These are phyloP conservation scores for Canavalia ensiformis DNA, from an alignment of 306 rosid species.

Conservation along the genomic window DNA sequence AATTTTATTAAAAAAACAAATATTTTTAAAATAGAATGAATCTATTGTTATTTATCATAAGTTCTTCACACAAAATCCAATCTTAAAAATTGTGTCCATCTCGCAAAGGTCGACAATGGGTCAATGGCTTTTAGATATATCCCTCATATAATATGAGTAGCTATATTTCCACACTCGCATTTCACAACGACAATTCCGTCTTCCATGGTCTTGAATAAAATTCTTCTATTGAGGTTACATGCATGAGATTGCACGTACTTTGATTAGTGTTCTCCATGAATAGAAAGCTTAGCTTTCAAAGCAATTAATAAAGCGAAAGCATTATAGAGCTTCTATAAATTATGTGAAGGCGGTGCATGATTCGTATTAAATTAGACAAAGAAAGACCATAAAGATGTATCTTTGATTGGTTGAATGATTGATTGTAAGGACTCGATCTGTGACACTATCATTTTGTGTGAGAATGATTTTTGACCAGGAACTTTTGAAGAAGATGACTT, in stretches of 20 bases:
- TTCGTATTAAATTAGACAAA: conserved; percentile 59
- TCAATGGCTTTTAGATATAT: conserved; percentile 22
- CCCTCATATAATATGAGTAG: background rate
- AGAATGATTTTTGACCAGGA: conserved; percentile 64
- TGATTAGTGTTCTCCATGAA: conserved; percentile 42
- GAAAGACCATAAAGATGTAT: conserved; percentile 42
- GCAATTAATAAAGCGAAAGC: conserved; percentile 54
- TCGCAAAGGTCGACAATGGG: background rate
- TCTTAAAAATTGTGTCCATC: conserved; percentile 23
- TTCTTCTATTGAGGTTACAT: conserved; percentile 39
- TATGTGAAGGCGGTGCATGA: conserved; percentile 49
- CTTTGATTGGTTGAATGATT: conserved; percentile 53
- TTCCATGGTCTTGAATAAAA: conserved; percentile 36
- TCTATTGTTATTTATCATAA: no score
- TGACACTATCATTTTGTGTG: conserved; percentile 35
- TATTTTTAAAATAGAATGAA: no score
- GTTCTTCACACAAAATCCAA: background rate
- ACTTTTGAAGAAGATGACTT: conserved; percentile 53
- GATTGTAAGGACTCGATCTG: conserved; percentile 48
- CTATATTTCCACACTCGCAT: conserved; percentile 39
- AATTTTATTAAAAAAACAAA: no score
- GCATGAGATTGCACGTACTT: conserved; percentile 54
- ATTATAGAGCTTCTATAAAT: conserved; percentile 48
- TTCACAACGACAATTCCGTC: conserved; percentile 26
- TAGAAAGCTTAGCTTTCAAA: conserved; percentile 49